Base-by-base conservation (phyloP, 2,329 filamentous ascomycete species). In the Diaporthe vexans region DNA sequence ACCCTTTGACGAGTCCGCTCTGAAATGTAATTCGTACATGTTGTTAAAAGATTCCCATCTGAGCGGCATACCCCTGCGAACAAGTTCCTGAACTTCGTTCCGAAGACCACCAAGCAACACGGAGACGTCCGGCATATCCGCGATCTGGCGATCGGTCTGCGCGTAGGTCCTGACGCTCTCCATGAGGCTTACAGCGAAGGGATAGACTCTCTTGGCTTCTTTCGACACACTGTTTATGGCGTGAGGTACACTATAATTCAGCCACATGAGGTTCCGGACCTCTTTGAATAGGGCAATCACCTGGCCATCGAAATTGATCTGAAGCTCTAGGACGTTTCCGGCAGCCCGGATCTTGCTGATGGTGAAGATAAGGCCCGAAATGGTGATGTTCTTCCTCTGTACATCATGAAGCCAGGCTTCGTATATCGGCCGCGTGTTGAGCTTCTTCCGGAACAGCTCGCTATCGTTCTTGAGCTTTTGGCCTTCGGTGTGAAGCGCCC, bases 261-360 rank as follows among this genome's bases (percentile, higher is more conserved):
- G 92, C 96, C 97, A 99, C 17, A 95, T 92, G 57, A 99, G 86
- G 81, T 99, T 99, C 54, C 97, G 92, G 35, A 97, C 97, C 86
- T 99, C 97, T 81, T 99, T 99, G 89, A 99, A 99, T 13, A 99
- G 87, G 0, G 96, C 95, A 81, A 99, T 99, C 73, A 98, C 94
- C 81, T 99, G 97, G 17, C 94, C 92, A 81, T 99, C 96, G 79
- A 99, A 99, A 84, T 98, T 99, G 82, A 99, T 95, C 17, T 90
- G 91, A 35, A 99, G 88, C 83, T 98, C 96, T 43, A 98, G 86
- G 19, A 92, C 91, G 80, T 98, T 97, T 74, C 96, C 96, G 19
- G 94, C 94, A n/a, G 96, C 94, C 77, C 97, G 91, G 78, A 98
- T 95, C 78, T 94, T 94, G 77, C 89, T 91, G 79, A 99, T 95